Conservation (phyloP, 2,329 filamentous ascomycete genomes). For the Stylonectria norvegica region DNA sequence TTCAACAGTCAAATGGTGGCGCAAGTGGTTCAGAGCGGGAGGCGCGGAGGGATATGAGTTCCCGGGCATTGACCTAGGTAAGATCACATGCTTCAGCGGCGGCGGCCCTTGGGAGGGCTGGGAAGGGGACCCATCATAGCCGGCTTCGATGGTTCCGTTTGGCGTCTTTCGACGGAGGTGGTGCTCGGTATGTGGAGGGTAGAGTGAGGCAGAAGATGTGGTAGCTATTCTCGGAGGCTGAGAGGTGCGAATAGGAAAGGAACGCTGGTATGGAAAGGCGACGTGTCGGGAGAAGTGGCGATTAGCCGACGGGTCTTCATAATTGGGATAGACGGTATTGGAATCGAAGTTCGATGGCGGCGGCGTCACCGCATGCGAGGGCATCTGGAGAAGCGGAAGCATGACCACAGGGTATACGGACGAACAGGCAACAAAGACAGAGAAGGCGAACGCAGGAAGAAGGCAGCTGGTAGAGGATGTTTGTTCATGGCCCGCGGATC, state of each 20-base stretch:
- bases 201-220: constrained; percentile 13
- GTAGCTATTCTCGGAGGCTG: constrained; percentile 23
- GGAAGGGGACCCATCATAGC: constrained; percentile 80
- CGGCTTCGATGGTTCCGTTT: constrained; percentile 85
- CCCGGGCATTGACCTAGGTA: constrained; percentile 50
- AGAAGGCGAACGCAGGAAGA: constrained; percentile 24
- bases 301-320: constrained; percentile 16
- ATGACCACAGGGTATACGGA: constrained; percentile 35
- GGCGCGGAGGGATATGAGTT: constrained; percentile 13
- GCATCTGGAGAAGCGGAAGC: constrained; percentile 51
- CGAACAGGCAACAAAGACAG: constrained; percentile 18
- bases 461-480: constrained; percentile 23
- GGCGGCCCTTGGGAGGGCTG: constrained; percentile 71
- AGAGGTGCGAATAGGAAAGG: constrained; percentile 33
- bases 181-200: constrained; percentile 56
- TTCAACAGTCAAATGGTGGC: constrained; percentile 6
- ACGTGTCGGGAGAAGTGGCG: constrained; percentile 29
- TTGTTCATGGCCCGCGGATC: constrained; percentile 44
- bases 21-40: constrained; percentile 12
- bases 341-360: constrained; percentile 39
- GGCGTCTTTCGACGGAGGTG: constrained; percentile 89
- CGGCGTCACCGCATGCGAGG: constrained; percentile 48
- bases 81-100: constrained; percentile 76
- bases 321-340: constrained; percentile 22
- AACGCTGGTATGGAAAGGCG: constrained; percentile 22